Percentiles rank a stretch among this genome's conserved stretches.
Evolutionary conservation across 2,329 filamentous ascomycete genomes (phyloP).

Genomic region (Aspergillus pseudoterreus): DNA sequence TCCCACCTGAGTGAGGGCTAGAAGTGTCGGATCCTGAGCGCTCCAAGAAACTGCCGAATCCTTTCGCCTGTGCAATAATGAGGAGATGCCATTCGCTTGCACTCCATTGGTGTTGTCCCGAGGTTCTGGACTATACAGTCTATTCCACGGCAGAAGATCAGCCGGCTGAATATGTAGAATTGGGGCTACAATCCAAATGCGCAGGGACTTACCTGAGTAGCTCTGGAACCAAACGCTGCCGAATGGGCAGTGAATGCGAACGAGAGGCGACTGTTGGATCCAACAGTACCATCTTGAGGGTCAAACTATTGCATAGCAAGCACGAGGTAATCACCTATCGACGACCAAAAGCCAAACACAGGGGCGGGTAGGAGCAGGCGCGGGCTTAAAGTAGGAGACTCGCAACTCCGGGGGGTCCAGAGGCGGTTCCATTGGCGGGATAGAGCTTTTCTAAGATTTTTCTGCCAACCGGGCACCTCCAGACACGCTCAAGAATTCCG

Average conservation of each 20-base stretch:
- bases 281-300: conserved; percentile 8
- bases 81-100: not conserved
- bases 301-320: conserved; percentile 8
- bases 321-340: not conserved
- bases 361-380: not conserved
- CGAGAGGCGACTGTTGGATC: conserved; percentile 8
- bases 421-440: not conserved
- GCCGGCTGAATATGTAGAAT: not conserved
- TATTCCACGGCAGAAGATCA: not conserved
- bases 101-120: conserved; percentile 1
- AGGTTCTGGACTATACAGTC: conserved; percentile 4
- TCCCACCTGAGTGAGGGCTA: conserved; percentile 49
- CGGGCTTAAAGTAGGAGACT: not conserved
- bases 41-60: not conserved
- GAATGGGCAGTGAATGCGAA: not conserved
- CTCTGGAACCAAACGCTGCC: conserved; percentile 10
- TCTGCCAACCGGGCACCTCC: not conserved
- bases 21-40: conserved; percentile 32
- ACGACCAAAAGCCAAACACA: not conserved
- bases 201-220: conserved; percentile 10
- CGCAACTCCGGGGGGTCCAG: not conserved
- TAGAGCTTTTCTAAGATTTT: not conserved
- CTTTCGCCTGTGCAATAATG: not conserved
- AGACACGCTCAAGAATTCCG: not conserved
- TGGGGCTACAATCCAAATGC: not conserved